Evolutionary conservation across 179 eudicot species (phyloP).

Genomic region (Spinacia oleracea): DNA sequence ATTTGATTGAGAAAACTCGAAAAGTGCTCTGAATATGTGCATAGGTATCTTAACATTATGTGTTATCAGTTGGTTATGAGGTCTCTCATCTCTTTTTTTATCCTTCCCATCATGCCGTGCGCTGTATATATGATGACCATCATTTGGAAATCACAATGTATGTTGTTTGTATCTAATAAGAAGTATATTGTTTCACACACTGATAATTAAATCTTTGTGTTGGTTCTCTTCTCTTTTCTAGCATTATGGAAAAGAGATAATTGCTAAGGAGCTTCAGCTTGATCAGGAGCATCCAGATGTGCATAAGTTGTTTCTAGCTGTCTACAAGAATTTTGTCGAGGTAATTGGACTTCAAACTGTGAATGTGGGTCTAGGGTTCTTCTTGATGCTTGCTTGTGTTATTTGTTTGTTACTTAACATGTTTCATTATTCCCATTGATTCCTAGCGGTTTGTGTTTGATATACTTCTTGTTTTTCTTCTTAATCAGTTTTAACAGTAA

Average conservation of each 20-base stretch:
- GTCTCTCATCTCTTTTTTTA: background rate
- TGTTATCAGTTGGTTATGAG: slow-evolving; percentile 6
- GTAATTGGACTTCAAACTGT: slow-evolving; percentile 31
- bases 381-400: background rate
- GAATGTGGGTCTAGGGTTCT: background rate
- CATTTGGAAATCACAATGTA: background rate
- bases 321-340: slow-evolving; percentile 89
- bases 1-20: too few relatives aligned
- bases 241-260: slow-evolving; percentile 82
- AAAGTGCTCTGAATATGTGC: background rate
- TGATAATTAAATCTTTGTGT: slow-evolving; percentile 4
- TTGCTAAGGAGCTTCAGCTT: slow-evolving; percentile 82
- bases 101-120: background rate
- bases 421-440: too few relatives aligned
- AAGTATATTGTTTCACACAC: background rate
- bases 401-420: background rate
- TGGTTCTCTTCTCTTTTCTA: slow-evolving; percentile 23
- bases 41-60: background rate
- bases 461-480: background rate
- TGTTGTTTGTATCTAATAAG: background rate
- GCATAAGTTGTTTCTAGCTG: slow-evolving; percentile 58
- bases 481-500: background rate
- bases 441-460: background rate
- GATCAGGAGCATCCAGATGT: slow-evolving; percentile 75
- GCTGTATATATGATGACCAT: background rate